These are phyloP conservation scores for Diaporthe sp. DNA, from an alignment of 2,329 filamentous ascomycete species.

Conservation along the genomic window DNA sequence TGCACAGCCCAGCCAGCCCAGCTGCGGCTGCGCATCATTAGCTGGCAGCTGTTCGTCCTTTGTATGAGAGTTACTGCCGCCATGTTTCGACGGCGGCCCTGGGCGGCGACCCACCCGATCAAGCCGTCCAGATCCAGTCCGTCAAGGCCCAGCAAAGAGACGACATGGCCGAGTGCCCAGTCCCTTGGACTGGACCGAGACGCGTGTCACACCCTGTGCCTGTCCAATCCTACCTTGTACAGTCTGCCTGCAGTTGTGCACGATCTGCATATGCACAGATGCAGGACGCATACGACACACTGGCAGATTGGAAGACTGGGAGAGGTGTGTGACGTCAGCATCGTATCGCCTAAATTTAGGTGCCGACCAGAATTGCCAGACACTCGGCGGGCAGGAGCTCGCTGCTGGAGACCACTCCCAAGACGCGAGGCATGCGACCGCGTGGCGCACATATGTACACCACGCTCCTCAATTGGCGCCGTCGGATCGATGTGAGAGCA, in stretches of 20 bases:
- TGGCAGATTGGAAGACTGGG: not conserved
- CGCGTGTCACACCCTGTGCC: conserved; percentile 21
- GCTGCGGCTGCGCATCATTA: not conserved
- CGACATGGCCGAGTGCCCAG: conserved; percentile 8
- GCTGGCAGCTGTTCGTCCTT: not conserved
- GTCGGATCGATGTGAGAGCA: not conserved
- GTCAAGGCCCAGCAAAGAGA: not conserved
- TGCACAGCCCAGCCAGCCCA: conserved; percentile 31
- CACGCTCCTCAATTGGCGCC: not conserved
- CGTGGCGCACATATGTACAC: not conserved
- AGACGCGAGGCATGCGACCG: conserved; percentile 1
- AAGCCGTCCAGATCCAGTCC: not conserved
- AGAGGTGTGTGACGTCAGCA: conserved; percentile 20
- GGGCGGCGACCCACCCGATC: not conserved
- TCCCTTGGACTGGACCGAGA: conserved; percentile 12
- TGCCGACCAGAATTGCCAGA: not conserved
- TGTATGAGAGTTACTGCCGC: not conserved
- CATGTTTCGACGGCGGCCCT: conserved; percentile 11
- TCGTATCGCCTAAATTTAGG: conserved; percentile 30
- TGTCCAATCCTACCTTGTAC: not conserved
- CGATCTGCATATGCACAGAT: conserved; percentile 6
- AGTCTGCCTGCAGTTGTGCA: conserved; percentile 9
- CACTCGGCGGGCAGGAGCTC: not conserved
- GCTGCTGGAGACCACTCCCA: not conserved
- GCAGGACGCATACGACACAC: not conserved